Base-by-base conservation (phyloP, 2,329 filamentous ascomycete species). In the Cordyceps tenuipes region DNA sequence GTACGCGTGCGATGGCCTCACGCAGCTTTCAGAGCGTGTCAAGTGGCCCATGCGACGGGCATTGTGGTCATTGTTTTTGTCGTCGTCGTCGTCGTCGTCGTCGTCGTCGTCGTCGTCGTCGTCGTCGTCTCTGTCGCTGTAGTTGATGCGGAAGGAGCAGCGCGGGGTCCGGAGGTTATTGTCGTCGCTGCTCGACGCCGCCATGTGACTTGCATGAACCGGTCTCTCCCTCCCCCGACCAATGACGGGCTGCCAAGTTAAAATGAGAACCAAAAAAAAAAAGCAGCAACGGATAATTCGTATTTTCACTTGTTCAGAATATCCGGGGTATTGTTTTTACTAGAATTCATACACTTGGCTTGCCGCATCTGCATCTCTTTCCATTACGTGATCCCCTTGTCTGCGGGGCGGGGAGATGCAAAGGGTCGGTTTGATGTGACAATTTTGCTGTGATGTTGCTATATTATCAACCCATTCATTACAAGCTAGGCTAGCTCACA, bases 171-270 rank as follows among this genome's bases (percentile, higher is more conserved):
- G n/a, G 41, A n/a, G n/a, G n/a, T n/a, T n/a, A n/a, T n/a, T n/a
- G n/a, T n/a, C n/a, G n/a, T n/a, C n/a, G n/a, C n/a, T 29, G 29
- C 7, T 29, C 29, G 29, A 1, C 29, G 29, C 9, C 34, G 54
- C 54, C 54, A 57, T 57, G 44, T 57, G 44, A 49, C 54, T 48
- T 57, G 44, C 54, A 41, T 48, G 21, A 23, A 31, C 19, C 39
- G 23, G 3, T 29, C 26, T 29, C 3, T 29, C 3, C 6, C 26
- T 29, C n/a, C n/a, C n/a, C n/a, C 4, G 23, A 23, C 23, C 23
- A 29, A 29, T 8, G 7, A 5, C 7, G 29, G 29, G 29, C 29
- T 29, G 7, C 29, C 23, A 23, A 23, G 23, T 23, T n/a, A n/a
- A n/a, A n/a, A n/a, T n/a, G n/a, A n/a, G n/a, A n/a, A n/a, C n/a